Evolutionary conservation across 176 grass and related monocot genomes (phyloP).

Genomic region (Paspalum vaginatum): DNA sequence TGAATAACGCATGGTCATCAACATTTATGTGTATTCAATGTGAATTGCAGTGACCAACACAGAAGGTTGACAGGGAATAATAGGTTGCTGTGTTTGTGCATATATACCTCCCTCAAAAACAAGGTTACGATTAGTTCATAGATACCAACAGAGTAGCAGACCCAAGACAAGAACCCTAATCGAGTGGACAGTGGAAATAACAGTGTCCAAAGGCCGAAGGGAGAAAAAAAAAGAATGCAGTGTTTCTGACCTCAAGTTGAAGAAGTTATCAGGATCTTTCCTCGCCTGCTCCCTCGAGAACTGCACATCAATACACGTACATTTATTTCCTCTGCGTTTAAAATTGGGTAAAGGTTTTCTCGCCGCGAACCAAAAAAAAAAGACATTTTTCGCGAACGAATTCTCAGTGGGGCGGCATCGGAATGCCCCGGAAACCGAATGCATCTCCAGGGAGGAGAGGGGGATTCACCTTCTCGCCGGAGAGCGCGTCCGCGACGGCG

Average conservation of each 20-base stretch:
- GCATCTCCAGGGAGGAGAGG: background rate
- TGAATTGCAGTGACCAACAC: constrained; percentile 12
- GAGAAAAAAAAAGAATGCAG: constrained; percentile 1
- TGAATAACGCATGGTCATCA: background rate
- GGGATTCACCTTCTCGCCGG: constrained; percentile 71
- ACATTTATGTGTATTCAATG: background rate
- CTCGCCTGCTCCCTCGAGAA: constrained; percentile 96
- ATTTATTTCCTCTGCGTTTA: background rate
- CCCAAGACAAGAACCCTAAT: constrained; percentile 5
- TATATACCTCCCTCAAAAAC: background rate
- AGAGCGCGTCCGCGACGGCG: constrained; percentile 77
- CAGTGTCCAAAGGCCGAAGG: background rate
- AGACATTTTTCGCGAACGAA: background rate
- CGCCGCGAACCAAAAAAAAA: background rate
- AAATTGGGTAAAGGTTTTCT: constrained; percentile 20
- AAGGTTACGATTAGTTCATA: background rate
- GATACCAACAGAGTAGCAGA: background rate
- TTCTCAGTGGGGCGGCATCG: background rate
- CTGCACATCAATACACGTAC: constrained; percentile 45
- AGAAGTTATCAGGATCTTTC: constrained; percentile 84
- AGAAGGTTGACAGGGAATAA: background rate
- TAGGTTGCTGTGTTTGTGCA: background rate
- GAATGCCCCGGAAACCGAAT: background rate
- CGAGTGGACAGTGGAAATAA: constrained; percentile 11
- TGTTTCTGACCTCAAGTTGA: constrained; percentile 79